These are phyloP conservation scores for Craterostigma plantagineum DNA, from an alignment of 257 asterid genomes.

Conservation along the genomic window DNA sequence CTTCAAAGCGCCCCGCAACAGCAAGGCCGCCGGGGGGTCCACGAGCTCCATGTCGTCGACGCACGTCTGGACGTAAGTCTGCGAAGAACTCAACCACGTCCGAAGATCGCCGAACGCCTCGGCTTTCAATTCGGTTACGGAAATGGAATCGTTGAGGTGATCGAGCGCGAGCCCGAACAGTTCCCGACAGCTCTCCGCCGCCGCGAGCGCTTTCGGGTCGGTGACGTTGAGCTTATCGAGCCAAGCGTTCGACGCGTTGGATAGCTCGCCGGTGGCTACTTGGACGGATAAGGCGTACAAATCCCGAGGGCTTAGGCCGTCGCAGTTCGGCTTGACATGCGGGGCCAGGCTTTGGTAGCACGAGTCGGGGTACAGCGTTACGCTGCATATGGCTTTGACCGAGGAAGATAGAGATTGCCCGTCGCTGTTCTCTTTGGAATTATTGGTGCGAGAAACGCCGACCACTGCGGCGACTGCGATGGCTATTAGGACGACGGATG, in stretches of 20 bases:
- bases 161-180: conserved; percentile 35
- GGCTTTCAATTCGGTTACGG: conserved; percentile 13
- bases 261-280: conserved; percentile 33
- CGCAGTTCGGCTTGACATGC: conserved; percentile 11
- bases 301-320: conserved; percentile 26
- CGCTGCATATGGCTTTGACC: conserved; percentile 23
- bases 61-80: conserved; percentile 62
- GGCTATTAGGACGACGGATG: conserved; percentile 37
- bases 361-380: conserved; percentile 35
- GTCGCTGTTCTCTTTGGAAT: too few species aligned
- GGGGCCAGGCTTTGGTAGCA: conserved; percentile 36
- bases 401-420: conserved; percentile 11
- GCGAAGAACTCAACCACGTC: conserved; percentile 78
- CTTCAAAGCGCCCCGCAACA: conserved; percentile 14
- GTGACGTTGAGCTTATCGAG: conserved; percentile 19
- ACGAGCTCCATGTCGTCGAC: conserved; percentile 24
- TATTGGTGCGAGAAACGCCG: conserved; percentile 19
- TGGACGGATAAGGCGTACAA: conserved; percentile 25
- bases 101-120: conserved; percentile 28
- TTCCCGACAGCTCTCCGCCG: conserved; percentile 32
- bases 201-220: conserved; percentile 17
- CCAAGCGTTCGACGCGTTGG: conserved; percentile 19
- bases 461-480: conserved; percentile 34
- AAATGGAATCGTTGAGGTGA: conserved; percentile 34
- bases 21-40: background rate